Percentiles rank a stretch among this genome's conserved stretches.
Conservation (phyloP, 352 stramenopile genomes). For the Phytophthora constricta region DNA sequence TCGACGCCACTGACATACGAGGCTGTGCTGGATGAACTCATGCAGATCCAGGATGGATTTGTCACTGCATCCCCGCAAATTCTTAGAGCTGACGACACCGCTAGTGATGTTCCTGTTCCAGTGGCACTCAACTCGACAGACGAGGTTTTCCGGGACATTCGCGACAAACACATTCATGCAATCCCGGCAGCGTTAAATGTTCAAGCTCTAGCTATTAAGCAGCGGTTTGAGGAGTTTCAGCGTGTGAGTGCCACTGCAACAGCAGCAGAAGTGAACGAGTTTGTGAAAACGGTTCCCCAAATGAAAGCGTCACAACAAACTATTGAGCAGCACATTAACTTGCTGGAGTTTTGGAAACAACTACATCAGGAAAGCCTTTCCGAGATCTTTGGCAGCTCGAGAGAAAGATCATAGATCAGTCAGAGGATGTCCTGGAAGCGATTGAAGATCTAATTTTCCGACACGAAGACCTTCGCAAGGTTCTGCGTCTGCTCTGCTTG, state of each 20-base stretch:
- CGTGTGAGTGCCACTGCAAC: slow-evolving; percentile 46
- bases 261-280: slow-evolving; percentile 70
- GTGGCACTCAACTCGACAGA: slow-evolving; percentile 72
- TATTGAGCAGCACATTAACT: slow-evolving; percentile 66
- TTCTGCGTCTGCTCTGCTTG: slow-evolving; percentile 72
- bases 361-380: slow-evolving; percentile 55
- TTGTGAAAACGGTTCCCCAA: slow-evolving; percentile 68
- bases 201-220: slow-evolving; percentile 58
- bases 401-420: slow-evolving; percentile 67
- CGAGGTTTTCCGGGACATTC: slow-evolving; percentile 60
- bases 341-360: slow-evolving; percentile 62
- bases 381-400: slow-evolving; percentile 73
- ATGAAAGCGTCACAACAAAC: slow-evolving; percentile 65
- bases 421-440: slow-evolving; percentile 38
- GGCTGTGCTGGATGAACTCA: slow-evolving; percentile 68
- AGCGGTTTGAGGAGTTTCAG: slow-evolving; percentile 65
- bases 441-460: slow-evolving; percentile 72
- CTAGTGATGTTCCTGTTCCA: slow-evolving; percentile 32
- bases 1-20: slow-evolving; percentile 79
- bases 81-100: slow-evolving; percentile 43
- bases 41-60: slow-evolving; percentile 70
- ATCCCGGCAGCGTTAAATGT: slow-evolving; percentile 58
- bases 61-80: slow-evolving; percentile 45
- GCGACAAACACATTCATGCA: slow-evolving; percentile 66
- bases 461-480: slow-evolving; percentile 54